A percentile compares a stretch with the other conserved stretches of the same genome.
Evolutionary conservation across 148 eudicot genomes (phyloP).

Genomic region (Mesembryanthemum crystallinum): DNA sequence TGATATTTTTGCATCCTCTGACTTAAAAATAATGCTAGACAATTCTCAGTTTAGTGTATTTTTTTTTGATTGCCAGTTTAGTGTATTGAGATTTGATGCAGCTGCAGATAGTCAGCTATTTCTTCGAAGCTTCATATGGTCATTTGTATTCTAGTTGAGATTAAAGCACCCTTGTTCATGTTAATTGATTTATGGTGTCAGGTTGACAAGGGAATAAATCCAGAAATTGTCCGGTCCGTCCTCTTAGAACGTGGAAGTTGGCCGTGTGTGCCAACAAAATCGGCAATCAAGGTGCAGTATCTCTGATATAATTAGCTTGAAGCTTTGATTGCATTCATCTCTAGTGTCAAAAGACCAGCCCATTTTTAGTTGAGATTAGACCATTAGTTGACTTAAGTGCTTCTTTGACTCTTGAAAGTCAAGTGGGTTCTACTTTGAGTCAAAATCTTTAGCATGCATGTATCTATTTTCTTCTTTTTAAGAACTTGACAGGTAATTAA

Average conservation of each 20-base stretch:
- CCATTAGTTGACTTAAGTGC: not conserved
- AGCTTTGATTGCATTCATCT: not conserved
- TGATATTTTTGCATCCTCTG: not conserved
- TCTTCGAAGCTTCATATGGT: not conserved
- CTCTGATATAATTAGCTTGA: not conserved
- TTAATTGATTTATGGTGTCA: constrained; percentile 34
- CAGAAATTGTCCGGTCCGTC: constrained; percentile 88
- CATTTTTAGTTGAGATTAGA: not conserved
- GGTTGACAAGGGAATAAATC: constrained; percentile 90
- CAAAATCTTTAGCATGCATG: not conserved
- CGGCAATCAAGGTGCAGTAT: constrained; percentile 61
- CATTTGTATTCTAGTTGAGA: not conserved
- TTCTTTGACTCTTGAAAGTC: not conserved
- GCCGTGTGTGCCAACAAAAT: constrained; percentile 80
- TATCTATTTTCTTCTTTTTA: too few relatives aligned
- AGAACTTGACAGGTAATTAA: too few relatives aligned
- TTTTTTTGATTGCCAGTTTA: too few relatives aligned
- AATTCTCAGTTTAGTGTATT: too few relatives aligned
- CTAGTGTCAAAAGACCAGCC: not conserved
- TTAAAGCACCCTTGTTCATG: constrained; percentile 9
- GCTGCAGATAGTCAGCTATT: not conserved
- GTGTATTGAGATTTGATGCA: not conserved
- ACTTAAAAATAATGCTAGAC: not conserved
- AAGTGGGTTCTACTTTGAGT: not conserved
- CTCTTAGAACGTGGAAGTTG: constrained; percentile 73